phyloP scores from a whole-genome alignment of 805 yeast genomes.

The Hemisphaericaspora nanyangensis region DNA sequence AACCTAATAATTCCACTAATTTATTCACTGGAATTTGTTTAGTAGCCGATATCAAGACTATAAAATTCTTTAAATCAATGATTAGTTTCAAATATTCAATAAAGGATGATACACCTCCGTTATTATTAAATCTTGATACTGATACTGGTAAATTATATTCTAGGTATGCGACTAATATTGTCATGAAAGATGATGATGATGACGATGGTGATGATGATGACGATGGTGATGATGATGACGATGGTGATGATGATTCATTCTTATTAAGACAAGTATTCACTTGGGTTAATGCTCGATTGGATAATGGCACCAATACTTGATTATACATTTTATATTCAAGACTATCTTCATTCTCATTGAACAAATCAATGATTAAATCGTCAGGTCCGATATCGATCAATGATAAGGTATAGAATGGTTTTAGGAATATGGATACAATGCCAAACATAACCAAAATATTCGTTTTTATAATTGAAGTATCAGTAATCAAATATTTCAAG shows the following conservation, averaged over 20 bases:
- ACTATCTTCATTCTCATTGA: constrained; percentile 11
- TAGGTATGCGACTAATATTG: constrained; percentile 10
- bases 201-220: constrained; percentile 6
- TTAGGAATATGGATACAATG: constrained; percentile 20
- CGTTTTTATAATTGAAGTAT: constrained; percentile 10
- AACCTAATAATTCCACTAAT: constrained; percentile 26
- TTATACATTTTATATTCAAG: constrained; percentile 16
- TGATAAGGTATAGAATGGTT: constrained; percentile 27
- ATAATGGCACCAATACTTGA: constrained; percentile 17
- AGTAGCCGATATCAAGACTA: constrained; percentile 24
- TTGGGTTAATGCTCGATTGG: constrained; percentile 16
- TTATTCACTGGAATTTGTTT: constrained; percentile 19
- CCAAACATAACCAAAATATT: constrained; percentile 22
- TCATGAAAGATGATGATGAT: too few species aligned
- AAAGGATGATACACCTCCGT: constrained; percentile 11
- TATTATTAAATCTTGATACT: background rate
- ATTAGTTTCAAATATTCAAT: constrained; percentile 19
- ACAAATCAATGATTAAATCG: constrained; percentile 17
- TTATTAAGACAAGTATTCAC: constrained; percentile 11
- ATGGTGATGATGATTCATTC: constrained; percentile 5
- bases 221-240: background rate
- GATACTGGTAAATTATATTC: constrained; percentile 17
- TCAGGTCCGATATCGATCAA: constrained; percentile 16
- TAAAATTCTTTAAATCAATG: constrained; percentile 29
- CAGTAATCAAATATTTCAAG: background rate